Base-by-base conservation (phyloP, 768 basidiomycete species). In the Chalciporus sphaerocephalus region DNA sequence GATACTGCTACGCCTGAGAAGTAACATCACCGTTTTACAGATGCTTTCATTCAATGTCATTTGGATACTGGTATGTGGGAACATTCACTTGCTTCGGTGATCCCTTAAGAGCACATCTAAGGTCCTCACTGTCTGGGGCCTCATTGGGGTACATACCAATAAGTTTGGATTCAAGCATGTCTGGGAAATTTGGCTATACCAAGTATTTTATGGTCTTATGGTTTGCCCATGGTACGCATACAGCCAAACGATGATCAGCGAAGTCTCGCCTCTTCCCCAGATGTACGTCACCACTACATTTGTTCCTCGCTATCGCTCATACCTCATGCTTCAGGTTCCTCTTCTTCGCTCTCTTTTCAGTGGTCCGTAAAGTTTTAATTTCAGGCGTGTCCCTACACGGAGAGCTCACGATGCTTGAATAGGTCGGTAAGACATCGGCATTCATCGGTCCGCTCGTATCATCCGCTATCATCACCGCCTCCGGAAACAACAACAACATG, bases 201-300 rank as follows among this genome's bases (percentile, higher is more conserved):
- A 85, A 54, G 81, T 73, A 10, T 83, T 76, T 57, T 86, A 82
- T 54, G 85, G 84, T 13, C 65, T 88, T 22, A 72, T 85, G 75
- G 81, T 85, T 4, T 86, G 85, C 53, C 85, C 85, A 3, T 87
- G 85, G 84, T 87, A 86, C 58, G 84, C 85, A 35, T 86, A 87
- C 57, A 85, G 85, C 58, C 83, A 87, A 61, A 87, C 84, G 1
- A 84, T 88, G 87, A 88, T 88, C 48, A 83, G 79, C 60, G 84
- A 89, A 53, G 85, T 89, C 21, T 84, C 80, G 32, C 83, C 81
- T 30, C 63, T 80, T 42, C 78, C 81, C 25, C 86, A 85, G 66
- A 87, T 84, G 84, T 81, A 60, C 28, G 69, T 60, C 17, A 15
- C n/a, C 35, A 7, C 17, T 36, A 27, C 1, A 9, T 42, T 15